Percentiles rank a stretch among this genome's conserved stretches.
Conservation (phyloP, 192 early-diverging fungal genomes). For the Funneliformis geosporum region DNA sequence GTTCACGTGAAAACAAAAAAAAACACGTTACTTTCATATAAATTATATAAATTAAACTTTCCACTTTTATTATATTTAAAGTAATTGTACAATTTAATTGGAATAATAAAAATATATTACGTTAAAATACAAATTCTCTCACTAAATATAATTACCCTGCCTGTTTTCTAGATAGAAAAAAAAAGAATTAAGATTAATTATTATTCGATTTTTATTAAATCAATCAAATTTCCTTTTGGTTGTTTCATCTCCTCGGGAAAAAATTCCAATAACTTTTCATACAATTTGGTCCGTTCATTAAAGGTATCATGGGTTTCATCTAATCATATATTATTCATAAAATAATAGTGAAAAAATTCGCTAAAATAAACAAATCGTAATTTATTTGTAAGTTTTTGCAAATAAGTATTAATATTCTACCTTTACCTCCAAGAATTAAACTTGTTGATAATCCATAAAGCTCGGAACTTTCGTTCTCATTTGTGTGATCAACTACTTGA, state of each 20-base stretch:
- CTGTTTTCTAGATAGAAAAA: no score
- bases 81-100: no score
- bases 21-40: no score
- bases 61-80: no score
- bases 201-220: conserved; percentile 59
- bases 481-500: conserved; percentile 68
- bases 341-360: background rate
- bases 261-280: conserved; percentile 68
- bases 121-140: no score
- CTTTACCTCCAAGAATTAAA: background rate
- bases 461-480: conserved; percentile 44
- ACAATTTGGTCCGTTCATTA: conserved; percentile 60
- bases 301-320: conserved; percentile 31
- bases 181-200: background rate
- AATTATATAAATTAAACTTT: no score
- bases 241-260: conserved; percentile 79
- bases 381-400: background rate
- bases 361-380: background rate
- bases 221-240: conserved; percentile 70
- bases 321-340: background rate
- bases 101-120: no score
- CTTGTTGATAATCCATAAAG: conserved; percentile 31
- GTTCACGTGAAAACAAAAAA: no score
- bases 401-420: background rate
- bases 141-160: no score